Conservation (phyloP, 305 asterid species). For the Fraxinus albicans region DNA sequence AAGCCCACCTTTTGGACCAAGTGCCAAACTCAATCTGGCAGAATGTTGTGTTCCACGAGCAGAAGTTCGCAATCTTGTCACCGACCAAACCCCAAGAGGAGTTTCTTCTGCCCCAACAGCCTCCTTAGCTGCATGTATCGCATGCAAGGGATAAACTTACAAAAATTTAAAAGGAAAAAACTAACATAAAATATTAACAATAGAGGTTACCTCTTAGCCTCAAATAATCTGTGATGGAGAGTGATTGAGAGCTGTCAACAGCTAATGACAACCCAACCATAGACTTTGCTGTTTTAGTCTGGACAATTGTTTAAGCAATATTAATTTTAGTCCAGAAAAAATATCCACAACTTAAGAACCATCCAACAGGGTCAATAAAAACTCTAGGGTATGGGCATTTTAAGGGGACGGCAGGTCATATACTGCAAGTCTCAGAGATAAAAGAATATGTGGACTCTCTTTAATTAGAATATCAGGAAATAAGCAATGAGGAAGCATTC, state of each 20-base stretch:
- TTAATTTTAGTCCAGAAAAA: conserved; percentile 22
- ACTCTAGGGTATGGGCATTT: not conserved
- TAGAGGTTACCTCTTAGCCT: conserved; percentile 75
- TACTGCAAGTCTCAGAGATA: not conserved
- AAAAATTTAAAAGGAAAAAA: conserved; percentile 6
- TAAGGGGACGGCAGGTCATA: conserved; percentile 12
- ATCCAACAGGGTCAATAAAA: conserved; percentile 16
- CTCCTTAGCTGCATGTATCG: conserved; percentile 68
- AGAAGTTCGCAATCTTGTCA: conserved; percentile 91
- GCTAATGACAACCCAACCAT: conserved; percentile 83
- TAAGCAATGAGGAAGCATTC: conserved; percentile 17
- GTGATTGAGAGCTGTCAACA: conserved; percentile 76
- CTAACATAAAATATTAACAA: conserved; percentile 8
- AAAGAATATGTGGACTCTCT: conserved; percentile 5
- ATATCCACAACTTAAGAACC: conserved; percentile 14
- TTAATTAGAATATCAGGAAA: conserved; percentile 11
- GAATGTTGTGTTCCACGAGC: conserved; percentile 89
- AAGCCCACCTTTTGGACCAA: conserved; percentile 98
- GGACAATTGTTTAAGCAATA: conserved; percentile 34
- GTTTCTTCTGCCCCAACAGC: conserved; percentile 98
- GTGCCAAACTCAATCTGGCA: conserved; percentile 70
- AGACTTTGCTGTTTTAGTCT: conserved; percentile 89
- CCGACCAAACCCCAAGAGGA: conserved; percentile 95
- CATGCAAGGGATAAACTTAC: conserved; percentile 3
- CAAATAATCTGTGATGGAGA: conserved; percentile 68